Conservation (phyloP, 2,329 filamentous ascomycete genomes). For the Biscogniauxia sp. region DNA sequence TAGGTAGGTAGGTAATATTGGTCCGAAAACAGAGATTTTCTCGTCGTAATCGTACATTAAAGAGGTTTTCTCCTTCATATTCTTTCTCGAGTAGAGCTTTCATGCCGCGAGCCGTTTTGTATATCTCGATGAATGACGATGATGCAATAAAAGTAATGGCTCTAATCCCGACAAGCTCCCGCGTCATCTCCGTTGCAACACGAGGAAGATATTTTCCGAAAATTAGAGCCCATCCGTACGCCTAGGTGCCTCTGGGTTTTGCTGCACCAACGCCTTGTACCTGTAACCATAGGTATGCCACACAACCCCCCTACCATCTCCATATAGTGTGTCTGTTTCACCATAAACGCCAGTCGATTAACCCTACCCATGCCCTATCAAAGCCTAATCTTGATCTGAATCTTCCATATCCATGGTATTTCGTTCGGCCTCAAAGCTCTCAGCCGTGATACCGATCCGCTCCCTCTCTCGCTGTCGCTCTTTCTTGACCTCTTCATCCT, state of each 20-base stretch:
- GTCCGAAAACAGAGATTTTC: no score
- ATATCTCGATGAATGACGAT: neutral
- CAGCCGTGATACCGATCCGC: constrained; percentile 32
- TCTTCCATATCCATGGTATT: constrained; percentile 36
- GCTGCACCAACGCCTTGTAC: neutral
- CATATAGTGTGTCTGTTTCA: neutral
- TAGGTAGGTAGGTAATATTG: no score
- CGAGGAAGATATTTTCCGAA: neutral
- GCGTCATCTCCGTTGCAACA: no score
- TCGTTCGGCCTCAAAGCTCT: constrained; percentile 34
- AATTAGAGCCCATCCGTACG: neutral
- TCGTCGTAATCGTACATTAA: neutral
- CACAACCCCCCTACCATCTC: constrained; percentile 3
- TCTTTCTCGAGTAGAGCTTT: no score
- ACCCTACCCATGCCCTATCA: neutral
- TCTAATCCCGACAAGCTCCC: neutral
- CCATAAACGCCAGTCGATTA: neutral
- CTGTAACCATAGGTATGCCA: neutral
- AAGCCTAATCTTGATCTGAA: constrained; percentile 24
- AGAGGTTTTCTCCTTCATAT: neutral
- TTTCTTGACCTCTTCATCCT: constrained; percentile 42
- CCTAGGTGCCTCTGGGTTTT: neutral
- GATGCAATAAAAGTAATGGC: neutral
- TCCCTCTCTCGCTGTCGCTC: constrained; percentile 32
- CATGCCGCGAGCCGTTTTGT: neutral